Evolutionary conservation across 2,329 filamentous ascomycete genomes (phyloP).

Genomic region (Cercospora citrullina): DNA sequence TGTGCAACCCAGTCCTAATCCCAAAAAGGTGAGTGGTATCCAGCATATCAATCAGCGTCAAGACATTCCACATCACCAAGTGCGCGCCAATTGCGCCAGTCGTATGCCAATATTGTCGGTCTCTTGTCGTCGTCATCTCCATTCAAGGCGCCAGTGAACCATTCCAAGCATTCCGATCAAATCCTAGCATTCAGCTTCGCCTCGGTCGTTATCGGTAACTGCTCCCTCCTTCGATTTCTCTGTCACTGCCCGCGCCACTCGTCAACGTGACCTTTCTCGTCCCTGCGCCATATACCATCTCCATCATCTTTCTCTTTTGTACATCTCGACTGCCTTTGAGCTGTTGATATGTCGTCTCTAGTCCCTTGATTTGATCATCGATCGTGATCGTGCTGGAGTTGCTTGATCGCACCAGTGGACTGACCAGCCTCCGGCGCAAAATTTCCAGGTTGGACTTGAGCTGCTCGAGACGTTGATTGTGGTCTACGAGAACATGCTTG

Average conservation of each 20-base stretch:
- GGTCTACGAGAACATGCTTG: slow-evolving; percentile 81
- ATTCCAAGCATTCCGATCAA: neutral
- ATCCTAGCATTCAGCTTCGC: neutral
- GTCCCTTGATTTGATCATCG: slow-evolving; percentile 79
- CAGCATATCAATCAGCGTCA: neutral
- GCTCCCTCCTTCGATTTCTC: slow-evolving; percentile 22
- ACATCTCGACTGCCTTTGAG: slow-evolving; percentile 71
- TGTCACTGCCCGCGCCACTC: slow-evolving; percentile 14
- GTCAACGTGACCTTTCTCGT: slow-evolving; percentile 26
- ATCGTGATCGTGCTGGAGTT: slow-evolving; percentile 69
- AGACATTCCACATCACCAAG: neutral
- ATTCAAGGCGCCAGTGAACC: neutral
- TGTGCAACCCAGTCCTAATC: neutral
- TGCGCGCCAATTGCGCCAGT: neutral
- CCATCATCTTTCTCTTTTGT: slow-evolving; percentile 54
- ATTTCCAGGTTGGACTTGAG: slow-evolving; percentile 85
- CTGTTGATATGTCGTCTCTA: slow-evolving; percentile 77
- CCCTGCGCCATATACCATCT: slow-evolving; percentile 37
- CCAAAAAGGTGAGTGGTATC: neutral
- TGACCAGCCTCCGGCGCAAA: slow-evolving; percentile 79
- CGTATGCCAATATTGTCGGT: neutral
- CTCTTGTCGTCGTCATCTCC: neutral
- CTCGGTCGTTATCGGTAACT: slow-evolving; percentile 15
- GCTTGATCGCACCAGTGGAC: slow-evolving; percentile 73
- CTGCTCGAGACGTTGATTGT: slow-evolving; percentile 79